Evolutionary conservation across 805 yeast genomes (phyloP).

Genomic region (Schwanniomyces sp.): DNA sequence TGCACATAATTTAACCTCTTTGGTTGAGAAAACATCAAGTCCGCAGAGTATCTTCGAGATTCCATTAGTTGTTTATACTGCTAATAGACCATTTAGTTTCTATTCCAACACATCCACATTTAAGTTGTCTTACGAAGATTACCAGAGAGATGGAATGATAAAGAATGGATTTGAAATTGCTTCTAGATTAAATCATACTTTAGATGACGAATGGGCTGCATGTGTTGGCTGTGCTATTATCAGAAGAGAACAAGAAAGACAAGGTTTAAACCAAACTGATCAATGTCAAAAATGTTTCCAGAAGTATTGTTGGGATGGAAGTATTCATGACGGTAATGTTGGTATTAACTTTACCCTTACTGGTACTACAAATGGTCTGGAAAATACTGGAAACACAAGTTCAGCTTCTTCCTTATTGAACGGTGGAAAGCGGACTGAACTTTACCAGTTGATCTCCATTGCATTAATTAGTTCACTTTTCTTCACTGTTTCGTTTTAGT

Average conservation of each 20-base stretch:
- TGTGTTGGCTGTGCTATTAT: slow-evolving; percentile 84
- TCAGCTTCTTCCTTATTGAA: slow-evolving; percentile 14
- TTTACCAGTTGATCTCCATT: slow-evolving; percentile 17
- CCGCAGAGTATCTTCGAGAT: slow-evolving; percentile 42
- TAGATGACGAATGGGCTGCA: slow-evolving; percentile 66
- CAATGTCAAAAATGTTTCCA: slow-evolving; percentile 74
- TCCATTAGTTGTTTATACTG: slow-evolving; percentile 76
- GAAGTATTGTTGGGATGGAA: slow-evolving; percentile 76
- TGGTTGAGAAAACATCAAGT: slow-evolving; percentile 20
- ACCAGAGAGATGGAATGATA: slow-evolving; percentile 59
- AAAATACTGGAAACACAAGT: slow-evolving; percentile 19
- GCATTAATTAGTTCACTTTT: slow-evolving; percentile 18
- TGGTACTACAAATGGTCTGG: slow-evolving; percentile 26
- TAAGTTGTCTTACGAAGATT: slow-evolving; percentile 58
- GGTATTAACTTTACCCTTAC: slow-evolving; percentile 28
- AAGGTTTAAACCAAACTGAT: slow-evolving; percentile 55
- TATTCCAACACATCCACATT: slow-evolving; percentile 73
- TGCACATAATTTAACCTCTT: slow-evolving; percentile 56
- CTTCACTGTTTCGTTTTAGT: slow-evolving; percentile 9
- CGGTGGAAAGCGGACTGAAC: slow-evolving; percentile 5
- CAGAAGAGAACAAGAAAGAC: slow-evolving; percentile 74
- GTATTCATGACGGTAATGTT: slow-evolving; percentile 12
- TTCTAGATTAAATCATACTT: slow-evolving; percentile 63
- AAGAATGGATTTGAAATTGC: slow-evolving; percentile 74
- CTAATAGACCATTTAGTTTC: slow-evolving; percentile 67